Conservation (phyloP, 345 rosid species). For the Citrus mangshanensis region DNA sequence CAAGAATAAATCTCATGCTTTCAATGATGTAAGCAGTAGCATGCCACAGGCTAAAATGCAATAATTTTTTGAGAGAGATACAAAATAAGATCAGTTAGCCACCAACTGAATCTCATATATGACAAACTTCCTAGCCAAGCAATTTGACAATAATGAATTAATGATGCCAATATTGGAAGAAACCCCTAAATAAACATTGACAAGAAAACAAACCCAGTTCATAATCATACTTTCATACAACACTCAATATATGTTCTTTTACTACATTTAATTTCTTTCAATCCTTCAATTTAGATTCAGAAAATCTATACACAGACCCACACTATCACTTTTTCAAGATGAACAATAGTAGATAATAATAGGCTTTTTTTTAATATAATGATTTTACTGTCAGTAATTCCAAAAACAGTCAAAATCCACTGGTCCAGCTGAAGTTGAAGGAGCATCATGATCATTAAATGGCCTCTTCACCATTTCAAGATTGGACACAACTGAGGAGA, state of each 20-base stretch:
- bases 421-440: constrained; percentile 44
- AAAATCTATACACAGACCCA: constrained; percentile 35
- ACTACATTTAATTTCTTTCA: constrained; percentile 21
- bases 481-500: constrained; percentile 49
- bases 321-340: background rate
- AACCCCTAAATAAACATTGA: background rate
- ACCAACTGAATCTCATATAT: constrained; percentile 47
- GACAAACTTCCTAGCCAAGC: constrained; percentile 23
- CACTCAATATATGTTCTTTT: background rate
- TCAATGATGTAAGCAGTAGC: constrained; percentile 33
- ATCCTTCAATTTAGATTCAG: constrained; percentile 12
- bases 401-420: constrained; percentile 57
- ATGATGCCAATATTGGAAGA: constrained; percentile 7
- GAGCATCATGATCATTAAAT: constrained; percentile 44
- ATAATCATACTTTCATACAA: constrained; percentile 4
- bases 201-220: background rate
- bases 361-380: background rate
- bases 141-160: constrained; percentile 12
- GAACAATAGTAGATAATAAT: background rate
- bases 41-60: background rate
- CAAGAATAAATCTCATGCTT: constrained; percentile 13
- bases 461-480: constrained; percentile 43
- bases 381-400: constrained; percentile 46
- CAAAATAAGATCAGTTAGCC: constrained; percentile 29
- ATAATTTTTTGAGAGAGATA: background rate